Base-by-base conservation (phyloP, 306 rosid genomes). In the Malus sylvestris region DNA sequence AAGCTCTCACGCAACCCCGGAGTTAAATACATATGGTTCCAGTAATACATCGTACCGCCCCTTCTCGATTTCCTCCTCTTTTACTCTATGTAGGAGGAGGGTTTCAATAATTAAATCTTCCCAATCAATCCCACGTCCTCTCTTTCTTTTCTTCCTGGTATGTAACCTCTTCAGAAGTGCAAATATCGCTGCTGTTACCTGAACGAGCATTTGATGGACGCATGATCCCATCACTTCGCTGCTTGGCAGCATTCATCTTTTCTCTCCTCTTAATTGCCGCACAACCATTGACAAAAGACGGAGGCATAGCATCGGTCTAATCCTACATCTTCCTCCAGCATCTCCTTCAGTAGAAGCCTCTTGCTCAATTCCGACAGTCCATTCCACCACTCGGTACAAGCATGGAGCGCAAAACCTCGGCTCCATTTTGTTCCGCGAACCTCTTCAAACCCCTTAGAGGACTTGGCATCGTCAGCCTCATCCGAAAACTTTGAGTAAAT, bases 91-190 rank as follows among this genome's bases (percentile, higher is more conserved):
- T 69, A 91, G 94, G 67, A 91, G 84, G 23, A 93, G 94, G 65
- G 93, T 84, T 84, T 93, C 98, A 61, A 91, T 84, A 57, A 91
- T 86, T 42, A 93, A 81, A 82, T 93, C 98, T 87, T 93, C 98
- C 95, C 95, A 89, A 68, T 88, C 93, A 69, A 88, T 77, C 57
- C 62, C 85, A 70, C 55, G 64, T 22, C 13, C 68, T 74, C 85
- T 60, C 81, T 76, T 89, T 83, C 88, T 86, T 79, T 89, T 88
- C 73, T 74, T 86, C 57, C 62, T 71, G 58, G 65, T 65, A 45
- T 58, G 20, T 4, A 59, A 59, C 64, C 44, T 20, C 63, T 30
- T 78, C 84, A 16, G 51, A 51, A 58, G 18, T 5, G 68, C 46
- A 53, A 25, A 15, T 18, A 62, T 25, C 59, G 14, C 20, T 10